Evolutionary conservation across 352 stramenopile genomes (phyloP), one percentile per base, ranked within the genome.

Genomic region (Plasmopara viticola): DNA sequence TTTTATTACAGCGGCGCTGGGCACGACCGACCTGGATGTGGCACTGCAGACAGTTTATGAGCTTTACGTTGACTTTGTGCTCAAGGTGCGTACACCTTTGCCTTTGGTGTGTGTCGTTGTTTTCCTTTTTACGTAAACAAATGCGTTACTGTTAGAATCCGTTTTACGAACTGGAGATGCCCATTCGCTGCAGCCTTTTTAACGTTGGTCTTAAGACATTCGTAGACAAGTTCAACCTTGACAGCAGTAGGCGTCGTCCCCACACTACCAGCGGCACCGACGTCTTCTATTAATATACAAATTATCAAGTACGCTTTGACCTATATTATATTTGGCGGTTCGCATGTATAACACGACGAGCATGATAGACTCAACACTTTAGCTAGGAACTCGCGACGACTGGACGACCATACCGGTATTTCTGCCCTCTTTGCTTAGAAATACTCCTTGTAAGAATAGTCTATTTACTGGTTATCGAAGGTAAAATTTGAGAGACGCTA

Each of bases 101-200:
- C 18, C 25, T 6, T 6, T 4, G 28, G 18, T 48, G n/a, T 25
- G 40, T 39, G 15, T 9, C n/a, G 14, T 41, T 12, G 31, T 9
- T 12, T 9, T 42, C 7, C n/a, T 44, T 39, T 38, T 8, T 42
- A 30, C 25, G 1, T 49, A 44, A 35, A 35, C 10, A 6, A 25
- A 25, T 3, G 3, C 20, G 55, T 18, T 41, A 15, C 29, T 48
- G 14, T 13, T 34, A 90, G 87, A 97, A 97, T 56, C 91, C 91
- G 12, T 97, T 97, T 59, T 97, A 97, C 62, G 90, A 97, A 65
- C 74, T 97, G 28, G 91, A 97, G 62, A 97, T 97, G 87, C 90
- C 91, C 9, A 97, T 97, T 60, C 87, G 90, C 37, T 97, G 91
- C 71, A 89, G 87, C 35, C 73, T 97, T 33, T 97, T 97, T 66